Base-by-base conservation (phyloP, 164 flowering plant species). In the Malania oleifera region DNA sequence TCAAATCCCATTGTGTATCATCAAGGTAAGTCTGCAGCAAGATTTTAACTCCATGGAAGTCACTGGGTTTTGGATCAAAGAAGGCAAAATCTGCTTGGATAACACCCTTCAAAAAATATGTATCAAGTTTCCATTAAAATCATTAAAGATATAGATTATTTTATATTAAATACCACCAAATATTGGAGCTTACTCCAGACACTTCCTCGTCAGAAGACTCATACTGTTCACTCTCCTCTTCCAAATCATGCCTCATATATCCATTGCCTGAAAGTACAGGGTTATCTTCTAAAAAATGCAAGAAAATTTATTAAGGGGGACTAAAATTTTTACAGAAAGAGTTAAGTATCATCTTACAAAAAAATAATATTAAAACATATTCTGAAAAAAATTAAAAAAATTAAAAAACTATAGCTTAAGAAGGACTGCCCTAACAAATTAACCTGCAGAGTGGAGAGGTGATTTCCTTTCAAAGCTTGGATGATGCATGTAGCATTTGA, bases 11-110 rank as follows among this genome's bases (percentile, higher is more conserved):
- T 46, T 74, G 59, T 56, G 62, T 69, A 61, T 78, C 67, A 59
- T 82, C 96, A 50, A 91, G 88, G 62, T 85, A 95, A 12, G 69
- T 71, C 68, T 85, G 89, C 53, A 95, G 78, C 72, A 95, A 71
- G 57, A 67, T 77, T 80, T 91, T 90, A 52, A 87, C 88, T 46
- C 96, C 96, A 69, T 87, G 89, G 58, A 95, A 95, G 60, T 95
- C 96, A 51, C 67, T 72, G 0, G 91, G 77, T 67, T 85, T 88
- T 7, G 93, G 97, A 73, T 89, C 96, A 66, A 87, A 91, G 77
- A 91, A 91, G 27, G 74, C 93, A 72, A 91, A 89, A 74, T 95
- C 93, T 48, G 89, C 95, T 81, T 86, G 91, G 31, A 89, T 77
- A 26, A 52, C 65, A 61, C 67, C 92, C 96, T 91, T 66, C 54